Conservation (phyloP, 352 stramenopile species). For the Phytopythium litorale region DNA sequence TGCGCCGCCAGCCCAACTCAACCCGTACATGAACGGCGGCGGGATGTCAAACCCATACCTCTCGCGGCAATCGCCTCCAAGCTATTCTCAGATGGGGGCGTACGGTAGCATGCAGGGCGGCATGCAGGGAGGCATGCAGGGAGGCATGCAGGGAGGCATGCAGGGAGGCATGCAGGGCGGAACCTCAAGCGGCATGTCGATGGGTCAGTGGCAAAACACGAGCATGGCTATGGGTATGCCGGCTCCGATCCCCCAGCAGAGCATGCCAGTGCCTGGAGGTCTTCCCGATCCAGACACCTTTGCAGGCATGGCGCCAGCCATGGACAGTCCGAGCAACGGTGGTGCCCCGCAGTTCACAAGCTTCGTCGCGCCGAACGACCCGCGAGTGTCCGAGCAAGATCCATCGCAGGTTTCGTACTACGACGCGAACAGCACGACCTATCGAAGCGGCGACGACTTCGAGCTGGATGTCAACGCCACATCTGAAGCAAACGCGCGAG, state of each 20-base stretch:
- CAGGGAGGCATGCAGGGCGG: background rate
- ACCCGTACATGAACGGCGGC: conserved; percentile 5
- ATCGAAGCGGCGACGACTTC: conserved; percentile 52
- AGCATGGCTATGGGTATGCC: conserved; percentile 3
- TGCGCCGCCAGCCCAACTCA: background rate
- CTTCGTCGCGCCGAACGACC: conserved; percentile 63
- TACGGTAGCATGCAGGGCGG: background rate
- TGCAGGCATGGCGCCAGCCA: background rate
- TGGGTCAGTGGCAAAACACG: conserved; percentile 5
- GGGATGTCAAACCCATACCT: background rate
- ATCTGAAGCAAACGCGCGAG: conserved; percentile 1
- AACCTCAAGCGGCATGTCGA: background rate
- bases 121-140: too few relatives aligned
- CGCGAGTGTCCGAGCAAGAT: conserved; percentile 31
- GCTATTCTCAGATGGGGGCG: background rate
- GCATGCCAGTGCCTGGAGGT: background rate
- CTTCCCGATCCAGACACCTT: conserved; percentile 1
- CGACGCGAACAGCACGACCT: conserved; percentile 62
- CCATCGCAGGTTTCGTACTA: conserved; percentile 57
- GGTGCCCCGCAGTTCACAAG: conserved; percentile 13
- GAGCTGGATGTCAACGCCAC: conserved; percentile 22
- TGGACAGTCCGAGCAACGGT: background rate
- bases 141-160: background rate
- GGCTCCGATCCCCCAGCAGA: background rate
- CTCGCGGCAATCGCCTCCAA: background rate